Evolutionary conservation across 495 filamentous ascomycete species (phyloP).

Genomic region (Talaromyces borbonicus): DNA sequence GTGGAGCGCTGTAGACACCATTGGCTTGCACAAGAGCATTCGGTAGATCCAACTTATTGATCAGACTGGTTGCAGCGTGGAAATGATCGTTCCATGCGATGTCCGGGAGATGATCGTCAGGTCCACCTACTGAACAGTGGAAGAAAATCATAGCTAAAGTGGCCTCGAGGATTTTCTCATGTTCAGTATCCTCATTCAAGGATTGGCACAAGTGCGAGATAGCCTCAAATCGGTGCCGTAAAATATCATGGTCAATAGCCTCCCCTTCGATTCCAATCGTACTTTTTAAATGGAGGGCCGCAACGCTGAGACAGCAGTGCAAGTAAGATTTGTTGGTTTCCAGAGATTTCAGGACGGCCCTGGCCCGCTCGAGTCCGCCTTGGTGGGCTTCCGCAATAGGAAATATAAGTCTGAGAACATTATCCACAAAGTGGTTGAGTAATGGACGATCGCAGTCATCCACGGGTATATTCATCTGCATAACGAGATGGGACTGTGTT

Average conservation of each 20-base stretch:
- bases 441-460: slow-evolving; percentile 79
- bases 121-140: slow-evolving; percentile 82
- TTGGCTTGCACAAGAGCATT: slow-evolving; percentile 17
- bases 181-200: slow-evolving; percentile 66
- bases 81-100: slow-evolving; percentile 98
- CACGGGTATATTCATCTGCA: slow-evolving; percentile 70
- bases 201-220: slow-evolving; percentile 81
- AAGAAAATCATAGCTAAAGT: slow-evolving; percentile 97
- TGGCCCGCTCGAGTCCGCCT: slow-evolving; percentile 62
- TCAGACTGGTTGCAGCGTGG: slow-evolving; percentile 74
- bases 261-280: slow-evolving; percentile 56
- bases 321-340: slow-evolving; percentile 88
- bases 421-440: slow-evolving; percentile 84
- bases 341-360: slow-evolving; percentile 74
- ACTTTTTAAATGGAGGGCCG: slow-evolving; percentile 89
- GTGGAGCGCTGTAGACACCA: slow-evolving; percentile 49
- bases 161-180: slow-evolving; percentile 84
- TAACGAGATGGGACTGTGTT: slow-evolving; percentile 24
- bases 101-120: slow-evolving; percentile 79
- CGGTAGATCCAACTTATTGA: slow-evolving; percentile 75
- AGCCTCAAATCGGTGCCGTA: slow-evolving; percentile 84
- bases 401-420: slow-evolving; percentile 80
- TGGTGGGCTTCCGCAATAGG: slow-evolving; percentile 85
- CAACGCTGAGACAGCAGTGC: slow-evolving; percentile 91
- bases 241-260: slow-evolving; percentile 82